Evolutionary conservation across 1,284 basidiomycete genomes (phyloP).

Genomic region (Ceratobasidium theobromae): DNA sequence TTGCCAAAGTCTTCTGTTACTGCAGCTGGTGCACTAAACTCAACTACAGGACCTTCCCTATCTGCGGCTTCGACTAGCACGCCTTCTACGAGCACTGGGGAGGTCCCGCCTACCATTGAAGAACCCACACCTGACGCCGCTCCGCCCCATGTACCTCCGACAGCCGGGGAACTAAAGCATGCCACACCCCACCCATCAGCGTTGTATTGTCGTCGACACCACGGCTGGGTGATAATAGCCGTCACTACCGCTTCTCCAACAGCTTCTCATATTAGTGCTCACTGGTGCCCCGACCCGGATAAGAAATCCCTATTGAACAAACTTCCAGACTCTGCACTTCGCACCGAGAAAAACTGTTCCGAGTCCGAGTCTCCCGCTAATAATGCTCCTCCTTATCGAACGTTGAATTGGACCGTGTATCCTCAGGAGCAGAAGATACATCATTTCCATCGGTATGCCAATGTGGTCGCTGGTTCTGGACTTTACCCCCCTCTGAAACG

Average conservation of each 20-base stretch:
- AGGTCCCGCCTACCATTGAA: background rate
- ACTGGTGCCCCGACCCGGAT: slow-evolving; percentile 47
- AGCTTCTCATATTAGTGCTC: slow-evolving; percentile 45
- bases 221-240: slow-evolving; percentile 56
- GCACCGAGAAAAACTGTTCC: slow-evolving; percentile 27
- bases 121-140: slow-evolving; percentile 1
- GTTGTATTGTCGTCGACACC: slow-evolving; percentile 75
- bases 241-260: slow-evolving; percentile 14
- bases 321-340: slow-evolving; percentile 17
- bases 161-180: slow-evolving; percentile 59
- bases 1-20: slow-evolving; percentile 12
- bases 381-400: slow-evolving; percentile 38
- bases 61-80: background rate
- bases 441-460: slow-evolving; percentile 72
- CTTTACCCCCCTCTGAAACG: slow-evolving; percentile 57
- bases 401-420: slow-evolving; percentile 50
- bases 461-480: slow-evolving; percentile 62
- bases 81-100: background rate
- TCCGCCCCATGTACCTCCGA: slow-evolving; percentile 46
- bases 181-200: slow-evolving; percentile 76
- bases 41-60: background rate
- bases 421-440: slow-evolving; percentile 65
- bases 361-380: slow-evolving; percentile 49
- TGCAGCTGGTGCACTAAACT: background rate
- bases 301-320: slow-evolving; percentile 10